Evolutionary conservation across 768 basidiomycete species (phyloP).

Genomic region (Phallus indusiatus): DNA sequence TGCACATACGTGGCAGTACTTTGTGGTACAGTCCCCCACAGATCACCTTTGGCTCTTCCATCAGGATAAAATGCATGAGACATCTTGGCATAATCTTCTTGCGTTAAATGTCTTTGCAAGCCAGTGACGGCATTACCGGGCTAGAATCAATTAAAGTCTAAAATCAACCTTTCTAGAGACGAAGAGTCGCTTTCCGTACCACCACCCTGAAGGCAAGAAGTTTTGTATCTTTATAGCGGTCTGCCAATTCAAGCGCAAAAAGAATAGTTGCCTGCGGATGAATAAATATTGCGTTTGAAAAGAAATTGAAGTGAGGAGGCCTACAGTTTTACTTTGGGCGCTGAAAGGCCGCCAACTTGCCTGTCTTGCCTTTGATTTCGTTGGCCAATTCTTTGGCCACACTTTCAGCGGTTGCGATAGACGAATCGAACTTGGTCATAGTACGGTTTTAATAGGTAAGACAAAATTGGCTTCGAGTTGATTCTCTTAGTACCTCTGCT

Average conservation of each 20-base stretch:
- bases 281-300: neutral
- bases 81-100: neutral
- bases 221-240: neutral
- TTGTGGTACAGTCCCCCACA: neutral
- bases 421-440: neutral
- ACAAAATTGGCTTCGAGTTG: too few relatives aligned
- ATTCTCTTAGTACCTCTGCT: too few relatives aligned
- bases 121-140: neutral
- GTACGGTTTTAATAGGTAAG: too few relatives aligned
- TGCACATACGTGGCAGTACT: neutral
- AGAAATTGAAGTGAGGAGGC: neutral
- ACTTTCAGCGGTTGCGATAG: neutral
- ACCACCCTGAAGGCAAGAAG: neutral
- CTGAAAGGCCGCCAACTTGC: neutral
- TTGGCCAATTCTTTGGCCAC: neutral
- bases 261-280: neutral
- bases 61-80: neutral
- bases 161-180: neutral
- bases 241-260: neutral
- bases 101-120: neutral
- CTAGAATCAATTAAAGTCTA: neutral
- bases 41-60: neutral
- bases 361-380: neutral
- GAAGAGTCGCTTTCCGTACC: neutral
- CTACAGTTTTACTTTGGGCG: neutral